Evolutionary conservation across 495 filamentous ascomycete genomes (phyloP), one percentile per base, ranked within the genome.

Genomic region (Trichocladium antarcticum): DNA sequence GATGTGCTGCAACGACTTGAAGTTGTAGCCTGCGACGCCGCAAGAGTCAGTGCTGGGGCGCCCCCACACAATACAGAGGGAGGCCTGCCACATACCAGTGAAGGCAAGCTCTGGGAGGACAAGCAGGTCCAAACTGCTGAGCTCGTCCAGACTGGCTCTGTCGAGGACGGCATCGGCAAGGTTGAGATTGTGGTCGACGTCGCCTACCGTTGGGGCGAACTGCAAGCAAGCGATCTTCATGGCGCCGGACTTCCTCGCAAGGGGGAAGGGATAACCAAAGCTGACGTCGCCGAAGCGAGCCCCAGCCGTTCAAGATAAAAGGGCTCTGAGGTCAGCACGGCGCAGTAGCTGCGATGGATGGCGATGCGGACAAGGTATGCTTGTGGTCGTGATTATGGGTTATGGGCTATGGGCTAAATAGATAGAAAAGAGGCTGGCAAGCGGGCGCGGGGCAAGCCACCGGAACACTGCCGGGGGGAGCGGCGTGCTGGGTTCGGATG

Each of bases 21-120:
- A 93, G 62, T 95, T 95, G 73, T 96, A 98, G 24, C 92, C 89
- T 88, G 24, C 11, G 8, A 9, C 3, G 24, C 9, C 32, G 38
- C 35, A 38, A 37, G 10, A 36, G 2, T 7, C n/a, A 6, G 15
- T 15, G 24, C 24, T 27, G 24, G 3, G 3, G 4, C 24, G 24
- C 8, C 3, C 4, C 24, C 24, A 8, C 24, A 27, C 8, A 27
- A 27, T 27, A 8, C 24, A 8, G 4, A 27, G 24, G 24, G 8
- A 27, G n/a, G n/a, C n/a, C n/a, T n/a, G n/a, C n/a, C 41, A 70
- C 75, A 55, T 71, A 87, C 86, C 87, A 43, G 85, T 78, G 62
- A 97, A 86, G 16, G 89, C 87, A 57, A 95, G 62, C 65, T 97
- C 90, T 1, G 89, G 87, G 40, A 97, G 68, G 14, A 95, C 79